phyloP scores from a whole-genome alignment of 1,284 basidiomycete species.

The Polyporus tsugae region DNA sequence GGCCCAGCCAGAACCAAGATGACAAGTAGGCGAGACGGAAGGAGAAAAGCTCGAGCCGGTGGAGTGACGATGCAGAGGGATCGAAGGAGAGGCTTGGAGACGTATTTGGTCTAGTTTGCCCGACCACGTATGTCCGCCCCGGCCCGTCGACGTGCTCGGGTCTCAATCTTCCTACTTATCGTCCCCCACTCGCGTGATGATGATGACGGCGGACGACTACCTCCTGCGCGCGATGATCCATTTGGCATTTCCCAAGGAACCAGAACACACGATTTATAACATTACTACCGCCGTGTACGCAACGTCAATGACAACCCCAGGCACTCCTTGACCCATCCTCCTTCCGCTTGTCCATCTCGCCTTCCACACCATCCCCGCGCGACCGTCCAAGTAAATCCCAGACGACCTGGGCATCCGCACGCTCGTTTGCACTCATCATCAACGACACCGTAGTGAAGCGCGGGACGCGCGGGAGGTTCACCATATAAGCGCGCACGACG shows the following conservation, averaged over 20 bases:
- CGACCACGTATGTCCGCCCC: constrained; percentile 31
- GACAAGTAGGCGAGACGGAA: constrained; percentile 18
- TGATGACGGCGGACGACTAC: background rate
- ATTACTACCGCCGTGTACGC: background rate
- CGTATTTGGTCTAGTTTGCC: constrained; percentile 35
- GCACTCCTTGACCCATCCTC: constrained; percentile 30
- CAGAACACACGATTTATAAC: background rate
- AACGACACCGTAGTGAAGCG: constrained; percentile 69
- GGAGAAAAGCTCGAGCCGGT: constrained; percentile 8
- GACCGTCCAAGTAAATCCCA: constrained; percentile 35
- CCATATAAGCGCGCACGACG: constrained; percentile 57
- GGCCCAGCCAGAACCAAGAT: constrained; percentile 33
- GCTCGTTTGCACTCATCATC: constrained; percentile 67
- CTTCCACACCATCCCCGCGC: constrained; percentile 30
- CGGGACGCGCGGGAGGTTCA: constrained; percentile 57
- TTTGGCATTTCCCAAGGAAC: background rate
- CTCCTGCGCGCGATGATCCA: background rate
- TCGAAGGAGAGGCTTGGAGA: constrained; percentile 22
- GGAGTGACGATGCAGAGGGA: constrained; percentile 26
- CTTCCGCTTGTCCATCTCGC: constrained; percentile 31
- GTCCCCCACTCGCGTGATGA: constrained; percentile 2
- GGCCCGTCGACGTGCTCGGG: background rate
- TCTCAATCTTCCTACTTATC: constrained; percentile 1
- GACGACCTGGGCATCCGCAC: constrained; percentile 35
- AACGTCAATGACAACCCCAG: constrained; percentile 29